Conservation (phyloP, 441 rosid species). For the Gossypium aridum region DNA sequence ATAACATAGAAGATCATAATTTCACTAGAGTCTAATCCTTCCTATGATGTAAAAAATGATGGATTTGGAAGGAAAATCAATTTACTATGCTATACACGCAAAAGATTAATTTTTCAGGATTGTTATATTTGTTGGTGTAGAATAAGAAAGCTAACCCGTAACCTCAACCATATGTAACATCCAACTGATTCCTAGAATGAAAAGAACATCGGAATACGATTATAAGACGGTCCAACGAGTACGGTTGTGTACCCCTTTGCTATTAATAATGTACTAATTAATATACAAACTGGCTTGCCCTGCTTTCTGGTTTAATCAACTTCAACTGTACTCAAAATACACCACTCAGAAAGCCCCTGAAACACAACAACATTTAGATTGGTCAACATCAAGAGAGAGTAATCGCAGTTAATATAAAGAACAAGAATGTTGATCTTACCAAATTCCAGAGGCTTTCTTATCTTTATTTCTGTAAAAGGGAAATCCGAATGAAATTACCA, state of each 20-base stretch:
- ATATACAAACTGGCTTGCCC: background rate
- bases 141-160: background rate
- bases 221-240: background rate
- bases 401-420: background rate
- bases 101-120: background rate
- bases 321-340: slow-evolving; percentile 29
- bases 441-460: slow-evolving; percentile 69
- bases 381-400: background rate
- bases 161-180: background rate
- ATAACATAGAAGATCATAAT: too few relatives aligned
- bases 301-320: background rate
- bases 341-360: slow-evolving; percentile 67
- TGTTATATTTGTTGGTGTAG: background rate
- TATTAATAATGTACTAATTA: background rate
- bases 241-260: background rate
- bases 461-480: slow-evolving; percentile 42
- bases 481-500: background rate
- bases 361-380: slow-evolving; percentile 8
- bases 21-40: too few relatives aligned
- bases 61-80: too few relatives aligned
- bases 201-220: background rate
- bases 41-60: too few relatives aligned
- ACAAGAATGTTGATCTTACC: slow-evolving; percentile 37
- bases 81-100: background rate
- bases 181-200: background rate